phyloP scores from a whole-genome alignment of 192 early-diverging fungal species.

The Coemansia sp. region DNA sequence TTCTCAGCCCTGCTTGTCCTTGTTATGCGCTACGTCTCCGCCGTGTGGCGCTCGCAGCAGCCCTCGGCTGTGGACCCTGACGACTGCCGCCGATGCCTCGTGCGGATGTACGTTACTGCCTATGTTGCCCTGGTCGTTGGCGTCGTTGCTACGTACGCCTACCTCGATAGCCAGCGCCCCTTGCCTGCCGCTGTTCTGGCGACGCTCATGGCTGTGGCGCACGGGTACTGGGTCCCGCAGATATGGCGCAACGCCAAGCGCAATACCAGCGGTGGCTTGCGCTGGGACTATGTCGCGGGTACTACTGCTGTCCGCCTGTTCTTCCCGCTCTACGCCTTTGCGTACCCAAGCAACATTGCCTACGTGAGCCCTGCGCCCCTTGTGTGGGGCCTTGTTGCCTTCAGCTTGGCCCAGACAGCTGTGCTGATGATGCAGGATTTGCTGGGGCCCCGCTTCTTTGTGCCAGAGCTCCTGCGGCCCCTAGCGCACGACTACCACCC shows the following conservation, averaged over 20 bases:
- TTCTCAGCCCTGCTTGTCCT: constrained; percentile 69
- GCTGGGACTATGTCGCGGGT: constrained; percentile 59
- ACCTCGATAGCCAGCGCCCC: constrained; percentile 52
- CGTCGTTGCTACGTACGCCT: constrained; percentile 63
- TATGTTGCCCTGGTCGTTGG: constrained; percentile 60
- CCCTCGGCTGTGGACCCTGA: constrained; percentile 45
- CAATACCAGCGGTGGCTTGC: constrained; percentile 60
- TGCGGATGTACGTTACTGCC: constrained; percentile 21
- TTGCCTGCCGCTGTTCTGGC: constrained; percentile 52
- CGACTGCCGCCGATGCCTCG: constrained; percentile 29
- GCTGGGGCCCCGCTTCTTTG: constrained; percentile 70
- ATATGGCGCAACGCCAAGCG: constrained; percentile 67
- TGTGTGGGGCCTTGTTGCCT: constrained; percentile 57
- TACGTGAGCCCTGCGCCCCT: constrained; percentile 34
- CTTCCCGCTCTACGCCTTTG: constrained; percentile 61
- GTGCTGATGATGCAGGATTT: constrained; percentile 66
- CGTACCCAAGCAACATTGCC: constrained; percentile 52
- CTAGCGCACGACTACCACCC: constrained; percentile 72
- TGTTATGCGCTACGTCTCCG: constrained; percentile 68
- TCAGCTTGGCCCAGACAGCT: constrained; percentile 58
- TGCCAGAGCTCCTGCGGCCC: constrained; percentile 65
- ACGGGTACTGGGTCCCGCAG: constrained; percentile 83
- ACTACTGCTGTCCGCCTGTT: constrained; percentile 58
- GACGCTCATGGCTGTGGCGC: constrained; percentile 46
- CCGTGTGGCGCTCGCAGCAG: constrained; percentile 66